Percentiles rank a stretch among this genome's conserved stretches.
These are phyloP conservation scores for Pythium folliculosum DNA, from an alignment of 352 stramenopile genomes.

Conservation along the genomic window DNA sequence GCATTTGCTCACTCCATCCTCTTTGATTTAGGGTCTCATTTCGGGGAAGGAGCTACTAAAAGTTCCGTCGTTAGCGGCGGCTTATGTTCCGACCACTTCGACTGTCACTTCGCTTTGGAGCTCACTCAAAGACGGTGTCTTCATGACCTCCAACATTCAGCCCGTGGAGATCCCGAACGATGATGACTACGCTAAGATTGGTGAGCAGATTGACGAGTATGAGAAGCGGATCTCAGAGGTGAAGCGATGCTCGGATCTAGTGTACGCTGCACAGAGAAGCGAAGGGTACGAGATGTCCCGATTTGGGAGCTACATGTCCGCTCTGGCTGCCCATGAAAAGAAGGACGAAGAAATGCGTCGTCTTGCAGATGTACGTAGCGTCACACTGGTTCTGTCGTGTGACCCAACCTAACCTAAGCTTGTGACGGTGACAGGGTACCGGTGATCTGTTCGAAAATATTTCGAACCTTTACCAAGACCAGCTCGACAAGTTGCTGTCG, in stretches of 20 bases:
- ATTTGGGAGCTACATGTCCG: slow-evolving; percentile 83
- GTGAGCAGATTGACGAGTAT: slow-evolving; percentile 85
- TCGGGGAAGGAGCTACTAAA: slow-evolving; percentile 83
- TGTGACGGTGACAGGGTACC: slow-evolving; percentile 38
- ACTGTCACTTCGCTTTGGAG: slow-evolving; percentile 81
- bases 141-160: slow-evolving; percentile 74
- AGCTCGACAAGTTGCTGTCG: slow-evolving; percentile 81
- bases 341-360: slow-evolving; percentile 73
- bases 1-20: not conserved
- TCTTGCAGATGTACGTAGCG: slow-evolving; percentile 52
- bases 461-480: slow-evolving; percentile 86
- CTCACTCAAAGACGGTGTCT: slow-evolving; percentile 79
- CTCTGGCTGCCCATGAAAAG: slow-evolving; percentile 76
- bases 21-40: slow-evolving; percentile 59
- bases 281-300: slow-evolving; percentile 88
- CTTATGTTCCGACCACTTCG: slow-evolving; percentile 77
- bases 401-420: not conserved
- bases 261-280: slow-evolving; percentile 75
- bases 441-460: slow-evolving; percentile 86
- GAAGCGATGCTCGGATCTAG: slow-evolving; percentile 78
- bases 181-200: slow-evolving; percentile 85
- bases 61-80: slow-evolving; percentile 65
- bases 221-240: slow-evolving; percentile 83
- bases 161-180: slow-evolving; percentile 87
- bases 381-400: not conserved